Percentiles rank a stretch among this genome's conserved stretches.
Conservation (phyloP, 2,329 filamentous ascomycete genomes). For the Emmonsiellopsis sp. region DNA sequence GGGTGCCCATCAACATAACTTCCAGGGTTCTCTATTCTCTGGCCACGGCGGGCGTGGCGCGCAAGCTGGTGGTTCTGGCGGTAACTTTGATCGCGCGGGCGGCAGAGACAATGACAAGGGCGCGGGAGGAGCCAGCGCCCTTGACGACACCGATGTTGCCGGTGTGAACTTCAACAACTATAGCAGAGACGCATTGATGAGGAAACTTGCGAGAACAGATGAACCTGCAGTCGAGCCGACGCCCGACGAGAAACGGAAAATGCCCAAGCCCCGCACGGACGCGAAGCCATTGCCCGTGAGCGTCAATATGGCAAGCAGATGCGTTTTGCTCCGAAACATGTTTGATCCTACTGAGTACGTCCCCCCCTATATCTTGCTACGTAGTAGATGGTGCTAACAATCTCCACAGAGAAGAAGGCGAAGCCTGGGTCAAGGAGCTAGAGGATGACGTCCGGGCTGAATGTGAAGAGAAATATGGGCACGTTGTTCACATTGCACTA, state of each 20-base stretch:
- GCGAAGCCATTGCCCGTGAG: conserved; percentile 70
- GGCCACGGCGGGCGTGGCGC: conserved; percentile 79
- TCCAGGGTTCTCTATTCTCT: conserved; percentile 85
- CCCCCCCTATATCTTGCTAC: neutral
- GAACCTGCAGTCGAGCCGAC: conserved; percentile 53
- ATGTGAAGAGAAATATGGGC: conserved; percentile 91
- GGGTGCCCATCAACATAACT: conserved; percentile 50
- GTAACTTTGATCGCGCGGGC: conserved; percentile 77
- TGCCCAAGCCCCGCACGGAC: conserved; percentile 70
- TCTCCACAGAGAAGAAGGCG: conserved; percentile 63
- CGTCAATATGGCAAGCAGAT: conserved; percentile 86
- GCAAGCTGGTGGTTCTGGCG: conserved; percentile 60
- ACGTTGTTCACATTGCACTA: conserved; percentile 92
- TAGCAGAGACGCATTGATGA: conserved; percentile 96
- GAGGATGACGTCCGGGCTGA: conserved; percentile 89
- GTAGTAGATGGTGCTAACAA: conserved; percentile 23
- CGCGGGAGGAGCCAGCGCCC: conserved; percentile 77
- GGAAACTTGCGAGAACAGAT: conserved; percentile 93
- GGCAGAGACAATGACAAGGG: conserved; percentile 82
- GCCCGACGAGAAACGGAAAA: conserved; percentile 58
- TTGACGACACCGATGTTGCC: conserved; percentile 95
- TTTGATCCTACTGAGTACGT: conserved; percentile 87
- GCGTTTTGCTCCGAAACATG: conserved; percentile 90
- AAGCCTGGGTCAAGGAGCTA: conserved; percentile 83
- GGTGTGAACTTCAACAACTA: conserved; percentile 99